Evolutionary conservation across 1,284 basidiomycete species (phyloP), one percentile per base, ranked within the genome.

Genomic region (Pseudozyma tsukubaensis): DNA sequence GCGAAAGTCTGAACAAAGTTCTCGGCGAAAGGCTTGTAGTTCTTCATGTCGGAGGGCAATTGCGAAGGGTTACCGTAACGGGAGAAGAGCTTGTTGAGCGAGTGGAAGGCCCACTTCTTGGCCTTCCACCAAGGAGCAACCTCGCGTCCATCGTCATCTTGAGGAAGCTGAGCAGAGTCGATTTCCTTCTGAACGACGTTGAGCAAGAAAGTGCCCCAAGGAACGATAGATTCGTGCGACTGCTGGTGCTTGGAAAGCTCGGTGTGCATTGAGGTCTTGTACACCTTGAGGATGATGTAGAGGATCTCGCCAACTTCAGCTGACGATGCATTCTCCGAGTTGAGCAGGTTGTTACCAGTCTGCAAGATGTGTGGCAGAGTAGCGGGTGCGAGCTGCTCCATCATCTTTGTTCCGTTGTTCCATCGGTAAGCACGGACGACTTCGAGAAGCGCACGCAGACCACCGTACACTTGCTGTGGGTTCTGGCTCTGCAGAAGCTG

Each of bases 61-160:
- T 84, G 83, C 32, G 79, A 78, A 0, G 83, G 83, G 58, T 80
- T 84, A 18, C 83, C 83, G 56, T 80, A 84, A 19, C 79, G 72
- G 13, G 64, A 71, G 53, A 83, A 83, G 50, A 84, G 81, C 63
- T 78, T 79, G 78, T 83, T 83, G 60, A 84, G 78, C 39, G 79
- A 76, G 72, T 76, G 79, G 77, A 76, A 82, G 13, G 83, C 79
- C 83, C 83, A 84, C 70, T 84, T 84, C 69, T 84, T 84, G 34
- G 83, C 82, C 72, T 80, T 82, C 79, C 79, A 83, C 83, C 83
- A 84, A 3, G 72, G 61, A 40, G 68, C 53, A 18, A 56, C 40
- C 59, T 79, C 71, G 16, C 48, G 60, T 6, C 47, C 48, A 16
- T 81, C 80, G 21, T 79, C 77, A 57, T 79, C 79, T 18, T 63